A percentile compares a stretch with the other conserved stretches of the same genome.
These are phyloP conservation scores for Syncephalastrum sp. DNA, from an alignment of 371 early-diverging fungal species.

Conservation along the genomic window DNA sequence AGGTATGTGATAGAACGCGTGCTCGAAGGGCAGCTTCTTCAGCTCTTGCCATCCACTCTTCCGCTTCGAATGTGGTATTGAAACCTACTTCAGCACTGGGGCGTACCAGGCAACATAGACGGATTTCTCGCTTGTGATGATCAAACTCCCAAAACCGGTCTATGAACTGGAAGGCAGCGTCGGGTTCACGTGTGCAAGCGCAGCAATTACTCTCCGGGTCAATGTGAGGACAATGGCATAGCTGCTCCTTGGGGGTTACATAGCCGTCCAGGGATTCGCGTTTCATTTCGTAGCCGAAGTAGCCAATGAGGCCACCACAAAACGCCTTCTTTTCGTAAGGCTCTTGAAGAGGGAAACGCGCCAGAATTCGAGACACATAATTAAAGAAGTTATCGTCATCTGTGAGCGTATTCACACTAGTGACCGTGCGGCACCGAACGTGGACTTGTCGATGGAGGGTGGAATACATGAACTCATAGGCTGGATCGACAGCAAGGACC, in stretches of 20 bases:
- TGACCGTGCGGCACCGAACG: neutral
- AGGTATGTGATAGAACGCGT: neutral
- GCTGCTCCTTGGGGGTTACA: constrained; percentile 38
- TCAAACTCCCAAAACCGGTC: constrained; percentile 82
- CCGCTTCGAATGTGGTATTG: constrained; percentile 11
- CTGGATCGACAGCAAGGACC: constrained; percentile 31
- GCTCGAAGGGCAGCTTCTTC: constrained; percentile 6
- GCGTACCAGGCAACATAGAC: constrained; percentile 48
- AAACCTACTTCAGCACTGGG: constrained; percentile 12
- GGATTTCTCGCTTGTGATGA: constrained; percentile 47
- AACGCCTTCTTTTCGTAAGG: constrained; percentile 39
- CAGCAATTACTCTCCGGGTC: constrained; percentile 22
- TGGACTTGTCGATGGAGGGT: constrained; percentile 30
- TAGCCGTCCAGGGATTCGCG: constrained; percentile 69
- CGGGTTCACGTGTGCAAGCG: constrained; percentile 58
- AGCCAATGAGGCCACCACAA: constrained; percentile 85
- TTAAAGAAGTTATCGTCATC: constrained; percentile 31
- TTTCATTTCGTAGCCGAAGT: constrained; percentile 95
- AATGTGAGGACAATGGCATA: constrained; percentile 29
- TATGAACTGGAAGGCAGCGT: constrained; percentile 82
- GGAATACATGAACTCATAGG: constrained; percentile 40
- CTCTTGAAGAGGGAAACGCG: constrained; percentile 2
- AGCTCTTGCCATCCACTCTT: constrained; percentile 25
- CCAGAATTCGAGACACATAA: constrained; percentile 25
- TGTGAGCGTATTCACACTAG: neutral